Evolutionary conservation across 352 stramenopile genomes (phyloP).

Genomic region (Halophytophthora batemanensis): DNA sequence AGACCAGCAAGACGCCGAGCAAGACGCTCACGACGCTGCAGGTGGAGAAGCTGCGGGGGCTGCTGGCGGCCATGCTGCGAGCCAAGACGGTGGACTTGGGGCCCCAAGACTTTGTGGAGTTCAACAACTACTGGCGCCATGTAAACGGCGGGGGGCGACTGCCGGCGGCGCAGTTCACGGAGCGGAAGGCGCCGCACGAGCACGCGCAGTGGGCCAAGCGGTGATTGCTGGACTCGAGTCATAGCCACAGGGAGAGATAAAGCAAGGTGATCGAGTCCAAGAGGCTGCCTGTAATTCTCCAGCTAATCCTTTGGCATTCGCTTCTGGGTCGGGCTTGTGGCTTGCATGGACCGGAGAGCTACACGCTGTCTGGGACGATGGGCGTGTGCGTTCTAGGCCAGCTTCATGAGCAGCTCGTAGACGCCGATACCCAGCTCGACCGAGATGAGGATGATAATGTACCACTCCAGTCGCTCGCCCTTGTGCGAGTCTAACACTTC

Average conservation of each 20-base stretch:
- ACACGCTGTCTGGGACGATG: too few species aligned
- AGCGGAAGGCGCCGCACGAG: slow-evolving; percentile 82
- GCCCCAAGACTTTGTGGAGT: slow-evolving; percentile 70
- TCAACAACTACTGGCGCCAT: slow-evolving; percentile 83
- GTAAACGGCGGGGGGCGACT: slow-evolving; percentile 65
- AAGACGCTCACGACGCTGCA: slow-evolving; percentile 37
- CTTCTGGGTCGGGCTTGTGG: slow-evolving; percentile 1
- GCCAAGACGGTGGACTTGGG: slow-evolving; percentile 72
- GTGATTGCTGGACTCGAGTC: slow-evolving; percentile 25
- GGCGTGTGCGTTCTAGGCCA: slow-evolving; percentile 46
- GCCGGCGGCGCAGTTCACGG: slow-evolving; percentile 69
- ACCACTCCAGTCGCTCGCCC: slow-evolving; percentile 94
- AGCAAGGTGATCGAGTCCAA: too few species aligned
- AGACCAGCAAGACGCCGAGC: slow-evolving; percentile 22
- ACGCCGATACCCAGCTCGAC: slow-evolving; percentile 92
- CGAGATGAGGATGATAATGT: slow-evolving; percentile 97
- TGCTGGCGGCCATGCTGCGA: slow-evolving; percentile 77
- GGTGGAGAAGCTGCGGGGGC: slow-evolving; percentile 54
- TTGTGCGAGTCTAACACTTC: slow-evolving; percentile 97
- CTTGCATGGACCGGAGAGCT: too few species aligned
- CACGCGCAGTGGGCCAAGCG: slow-evolving; percentile 75
- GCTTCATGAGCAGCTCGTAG: slow-evolving; percentile 79
- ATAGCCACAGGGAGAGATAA: slow-evolving; percentile 6
- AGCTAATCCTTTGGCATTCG: background rate
- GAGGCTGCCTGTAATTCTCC: too few species aligned